Evolutionary conservation across 1,139 yeast genomes (phyloP).

Genomic region (Diutina catenulata): DNA sequence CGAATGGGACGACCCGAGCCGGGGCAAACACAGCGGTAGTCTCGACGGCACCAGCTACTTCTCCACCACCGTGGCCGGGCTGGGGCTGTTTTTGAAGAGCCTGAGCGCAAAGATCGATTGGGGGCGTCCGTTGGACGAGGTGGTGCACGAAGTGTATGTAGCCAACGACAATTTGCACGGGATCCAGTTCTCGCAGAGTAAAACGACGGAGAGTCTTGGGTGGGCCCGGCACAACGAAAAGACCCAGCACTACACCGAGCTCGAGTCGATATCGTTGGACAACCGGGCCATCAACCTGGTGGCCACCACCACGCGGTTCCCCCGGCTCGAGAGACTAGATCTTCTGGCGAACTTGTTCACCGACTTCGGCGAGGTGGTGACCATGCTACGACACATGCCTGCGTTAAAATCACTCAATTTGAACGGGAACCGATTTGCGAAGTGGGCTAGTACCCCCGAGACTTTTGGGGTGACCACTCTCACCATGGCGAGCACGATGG

Average conservation of each 20-base stretch:
- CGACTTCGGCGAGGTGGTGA: conserved; percentile 25
- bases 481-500: no score
- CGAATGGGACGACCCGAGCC: conserved; percentile 65
- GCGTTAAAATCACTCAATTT: conserved; percentile 34
- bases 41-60: conserved; percentile 37
- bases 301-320: conserved; percentile 10
- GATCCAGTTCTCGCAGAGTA: conserved; percentile 32
- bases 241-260: conserved; percentile 33
- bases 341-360: conserved; percentile 49
- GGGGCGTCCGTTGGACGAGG: conserved; percentile 28
- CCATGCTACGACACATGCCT: conserved; percentile 23
- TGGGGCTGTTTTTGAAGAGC: conserved; percentile 62
- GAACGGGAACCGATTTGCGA: conserved; percentile 56
- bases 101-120: conserved; percentile 19
- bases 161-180: conserved; percentile 15
- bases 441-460: no score
- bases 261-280: conserved; percentile 27
- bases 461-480: no score
- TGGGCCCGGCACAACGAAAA: conserved; percentile 40
- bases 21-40: conserved; percentile 51
- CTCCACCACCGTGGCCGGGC: conserved; percentile 13
- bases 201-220: conserved; percentile 51
- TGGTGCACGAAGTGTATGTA: conserved; percentile 35
- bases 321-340: conserved; percentile 35
- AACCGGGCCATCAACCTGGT: neutral